Conservation (phyloP, 345 rosid genomes). For the Heritiera fomes region DNA sequence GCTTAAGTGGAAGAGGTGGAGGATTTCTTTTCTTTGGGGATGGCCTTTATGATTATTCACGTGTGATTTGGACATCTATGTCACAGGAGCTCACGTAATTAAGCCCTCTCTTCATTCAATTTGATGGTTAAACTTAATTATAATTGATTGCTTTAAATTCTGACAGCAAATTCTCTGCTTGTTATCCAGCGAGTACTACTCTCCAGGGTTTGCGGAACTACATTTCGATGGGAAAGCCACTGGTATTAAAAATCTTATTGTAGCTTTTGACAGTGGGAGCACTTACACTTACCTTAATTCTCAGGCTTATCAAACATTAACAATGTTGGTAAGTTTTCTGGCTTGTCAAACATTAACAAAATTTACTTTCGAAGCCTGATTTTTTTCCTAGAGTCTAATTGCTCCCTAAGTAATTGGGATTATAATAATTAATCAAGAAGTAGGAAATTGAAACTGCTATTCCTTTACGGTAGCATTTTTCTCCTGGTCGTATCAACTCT, state of each 20-base stretch:
- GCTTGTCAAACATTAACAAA: not conserved
- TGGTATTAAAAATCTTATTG: conserved; percentile 49
- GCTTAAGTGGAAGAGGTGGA: conserved; percentile 75
- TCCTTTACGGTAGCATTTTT: too few species aligned
- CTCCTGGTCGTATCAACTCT: not conserved
- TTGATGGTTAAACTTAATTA: conserved; percentile 16
- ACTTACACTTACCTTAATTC: conserved; percentile 78
- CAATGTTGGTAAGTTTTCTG: conserved; percentile 48
- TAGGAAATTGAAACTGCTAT: not conserved
- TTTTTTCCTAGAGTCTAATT: not conserved
- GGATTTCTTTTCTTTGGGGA: conserved; percentile 89
- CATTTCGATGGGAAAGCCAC: conserved; percentile 58
- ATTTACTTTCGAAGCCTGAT: not conserved
- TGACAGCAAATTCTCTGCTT: conserved; percentile 6
- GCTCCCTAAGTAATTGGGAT: not conserved
- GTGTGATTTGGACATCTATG: conserved; percentile 73
- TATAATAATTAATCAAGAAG: not conserved
- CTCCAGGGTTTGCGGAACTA: conserved; percentile 80
- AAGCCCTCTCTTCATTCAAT: not conserved
- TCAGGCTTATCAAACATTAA: conserved; percentile 55
- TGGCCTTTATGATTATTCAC: conserved; percentile 66
- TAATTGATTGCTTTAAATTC: not conserved
- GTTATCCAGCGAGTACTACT: conserved; percentile 61
- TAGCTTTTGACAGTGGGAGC: conserved; percentile 81
- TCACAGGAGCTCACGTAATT: conserved; percentile 56